phyloP scores from a whole-genome alignment of 345 rosid species.

The Viola odorata region DNA sequence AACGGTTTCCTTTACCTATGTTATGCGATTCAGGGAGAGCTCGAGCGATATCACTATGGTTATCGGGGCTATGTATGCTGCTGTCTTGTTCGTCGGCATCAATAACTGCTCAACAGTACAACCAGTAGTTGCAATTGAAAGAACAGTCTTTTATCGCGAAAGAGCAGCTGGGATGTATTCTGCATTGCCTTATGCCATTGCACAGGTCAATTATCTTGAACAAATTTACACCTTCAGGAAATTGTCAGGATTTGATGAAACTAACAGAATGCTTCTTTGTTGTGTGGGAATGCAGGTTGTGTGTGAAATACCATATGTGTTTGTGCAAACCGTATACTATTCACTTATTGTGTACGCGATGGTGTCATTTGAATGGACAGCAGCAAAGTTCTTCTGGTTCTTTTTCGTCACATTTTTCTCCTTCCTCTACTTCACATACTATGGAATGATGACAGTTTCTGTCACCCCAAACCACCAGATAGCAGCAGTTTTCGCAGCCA shows the following conservation, averaged over 20 bases:
- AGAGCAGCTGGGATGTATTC: constrained; percentile 57
- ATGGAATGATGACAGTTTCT: constrained; percentile 94
- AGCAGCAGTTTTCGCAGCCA: constrained; percentile 65
- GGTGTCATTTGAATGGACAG: constrained; percentile 74
- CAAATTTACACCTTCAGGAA: neutral
- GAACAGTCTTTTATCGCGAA: constrained; percentile 61
- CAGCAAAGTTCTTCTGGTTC: constrained; percentile 76
- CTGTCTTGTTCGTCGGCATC: constrained; percentile 43
- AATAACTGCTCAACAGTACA: constrained; percentile 44
- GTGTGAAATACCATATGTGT: constrained; percentile 59
- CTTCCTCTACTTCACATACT: constrained; percentile 91
- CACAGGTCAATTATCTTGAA: constrained; percentile 41
- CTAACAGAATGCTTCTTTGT: neutral
- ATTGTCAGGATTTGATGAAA: no score
- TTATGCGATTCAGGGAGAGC: constrained; percentile 18
- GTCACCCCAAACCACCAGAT: constrained; percentile 80
- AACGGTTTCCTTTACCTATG: neutral
- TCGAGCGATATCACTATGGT: constrained; percentile 36
- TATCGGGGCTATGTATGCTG: constrained; percentile 45
- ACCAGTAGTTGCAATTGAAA: constrained; percentile 46
- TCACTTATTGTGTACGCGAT: constrained; percentile 64
- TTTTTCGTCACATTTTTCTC: constrained; percentile 75
- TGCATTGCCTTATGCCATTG: constrained; percentile 47
- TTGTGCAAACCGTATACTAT: constrained; percentile 57
- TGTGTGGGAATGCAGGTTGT: constrained; percentile 48